Percentiles rank a stretch among this genome's conserved stretches.
Conservation (phyloP, 805 yeast species). For the Candida palmyrensis region DNA sequence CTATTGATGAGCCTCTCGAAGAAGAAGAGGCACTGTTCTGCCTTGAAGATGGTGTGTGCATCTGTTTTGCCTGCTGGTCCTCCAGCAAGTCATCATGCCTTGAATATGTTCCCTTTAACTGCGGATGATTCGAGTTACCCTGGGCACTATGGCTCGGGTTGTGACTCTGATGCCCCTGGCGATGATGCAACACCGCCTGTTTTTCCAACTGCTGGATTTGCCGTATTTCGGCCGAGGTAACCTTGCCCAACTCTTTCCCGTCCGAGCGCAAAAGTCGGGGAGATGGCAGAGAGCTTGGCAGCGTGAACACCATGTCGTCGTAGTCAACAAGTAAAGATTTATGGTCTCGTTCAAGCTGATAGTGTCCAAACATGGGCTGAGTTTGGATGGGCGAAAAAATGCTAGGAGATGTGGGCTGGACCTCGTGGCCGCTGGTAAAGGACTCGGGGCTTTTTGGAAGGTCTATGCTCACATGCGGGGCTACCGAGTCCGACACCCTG, state of each 20-base stretch:
- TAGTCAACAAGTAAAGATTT: no score
- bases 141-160: conserved; percentile 1
- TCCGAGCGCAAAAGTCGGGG: neutral
- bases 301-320: no score
- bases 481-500: conserved; percentile 15
- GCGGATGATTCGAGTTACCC: neutral
- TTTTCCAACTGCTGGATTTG: no score
- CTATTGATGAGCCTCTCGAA: conserved; percentile 27
- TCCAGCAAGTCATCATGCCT: no score
- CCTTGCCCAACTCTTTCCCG: no score
- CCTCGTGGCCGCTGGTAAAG: neutral
- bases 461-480: conserved; percentile 9
- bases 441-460: conserved; percentile 5
- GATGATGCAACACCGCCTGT: no score
- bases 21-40: conserved; percentile 8
- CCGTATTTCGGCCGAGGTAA: neutral
- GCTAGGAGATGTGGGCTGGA: no score
- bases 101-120: neutral
- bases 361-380: neutral
- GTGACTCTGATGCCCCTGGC: no score
- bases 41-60: conserved; percentile 2
- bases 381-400: no score
- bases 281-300: no score
- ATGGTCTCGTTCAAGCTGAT: neutral
- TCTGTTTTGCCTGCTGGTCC: no score